Conservation (phyloP, 2,329 filamentous ascomycete species). For the Metarhizium anisopliae region DNA sequence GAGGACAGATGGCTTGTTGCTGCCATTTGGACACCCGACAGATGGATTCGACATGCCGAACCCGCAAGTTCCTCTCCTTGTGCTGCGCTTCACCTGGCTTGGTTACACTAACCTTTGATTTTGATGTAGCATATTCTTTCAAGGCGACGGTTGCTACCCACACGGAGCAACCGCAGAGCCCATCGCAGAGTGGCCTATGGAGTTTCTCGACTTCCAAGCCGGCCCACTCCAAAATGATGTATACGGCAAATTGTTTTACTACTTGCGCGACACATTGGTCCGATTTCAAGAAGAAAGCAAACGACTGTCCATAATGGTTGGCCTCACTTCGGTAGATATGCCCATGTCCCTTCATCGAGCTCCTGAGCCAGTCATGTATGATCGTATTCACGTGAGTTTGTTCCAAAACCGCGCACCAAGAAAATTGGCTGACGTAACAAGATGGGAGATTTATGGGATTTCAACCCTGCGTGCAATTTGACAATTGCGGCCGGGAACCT, state of each 20-base stretch:
- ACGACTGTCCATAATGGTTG: background rate
- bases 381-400: constrained; percentile 12
- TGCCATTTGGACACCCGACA: constrained; percentile 14
- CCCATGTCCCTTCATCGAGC: background rate
- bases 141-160: background rate
- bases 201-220: constrained; percentile 11
- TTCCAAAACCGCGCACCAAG: too few relatives aligned
- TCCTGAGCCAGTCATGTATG: constrained; percentile 1
- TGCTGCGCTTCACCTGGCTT: background rate
- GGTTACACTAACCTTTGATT: background rate
- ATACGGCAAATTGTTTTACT: constrained; percentile 21
- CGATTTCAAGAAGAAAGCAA: constrained; percentile 11
- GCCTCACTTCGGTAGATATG: background rate
- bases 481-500: constrained; percentile 9
- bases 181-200: constrained; percentile 19
- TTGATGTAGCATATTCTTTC: constrained; percentile 6
- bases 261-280: constrained; percentile 12
- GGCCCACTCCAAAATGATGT: constrained; percentile 14
- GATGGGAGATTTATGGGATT: constrained; percentile 12
- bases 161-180: constrained; percentile 12
- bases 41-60: constrained; percentile 10
- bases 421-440: constrained; percentile 1
- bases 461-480: constrained; percentile 2
- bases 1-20: constrained; percentile 14
- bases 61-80: constrained; percentile 13